Percentiles rank a stretch among this genome's conserved stretches.
phyloP scores from a whole-genome alignment of 1,284 basidiomycete genomes.

The Vanrija sp. region DNA sequence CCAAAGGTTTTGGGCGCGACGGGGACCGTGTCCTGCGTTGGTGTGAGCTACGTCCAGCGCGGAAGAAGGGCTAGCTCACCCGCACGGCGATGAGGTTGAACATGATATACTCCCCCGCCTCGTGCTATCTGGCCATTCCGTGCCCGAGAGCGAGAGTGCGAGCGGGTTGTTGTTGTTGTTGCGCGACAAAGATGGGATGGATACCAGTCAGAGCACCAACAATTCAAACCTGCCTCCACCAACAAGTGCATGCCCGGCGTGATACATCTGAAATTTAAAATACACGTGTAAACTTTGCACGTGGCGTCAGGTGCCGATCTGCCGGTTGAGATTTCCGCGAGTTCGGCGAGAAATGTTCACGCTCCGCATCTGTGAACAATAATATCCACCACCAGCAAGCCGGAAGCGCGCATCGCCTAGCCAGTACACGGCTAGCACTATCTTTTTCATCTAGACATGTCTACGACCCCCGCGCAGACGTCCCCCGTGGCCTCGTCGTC shows the following conservation, averaged over 20 bases:
- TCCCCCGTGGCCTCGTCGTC: not conserved
- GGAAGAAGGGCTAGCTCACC: conserved; percentile 16
- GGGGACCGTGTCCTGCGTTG: conserved; percentile 46
- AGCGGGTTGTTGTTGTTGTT: no score
- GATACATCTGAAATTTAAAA: no score
- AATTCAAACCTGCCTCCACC: conserved; percentile 4
- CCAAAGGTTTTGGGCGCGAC: conserved; percentile 47
- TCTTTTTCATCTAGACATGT: not conserved
- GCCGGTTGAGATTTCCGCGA: no score
- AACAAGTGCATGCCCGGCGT: no score
- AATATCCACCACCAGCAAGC: no score
- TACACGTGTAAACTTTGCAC: not conserved
- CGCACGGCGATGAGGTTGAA: conserved; percentile 44
- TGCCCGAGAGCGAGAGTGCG: no score
- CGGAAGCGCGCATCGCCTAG: no score
- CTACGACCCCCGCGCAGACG: not conserved
- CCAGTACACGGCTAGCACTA: no score
- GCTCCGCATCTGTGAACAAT: no score
- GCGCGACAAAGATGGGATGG: no score
- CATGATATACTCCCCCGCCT: conserved; percentile 25
- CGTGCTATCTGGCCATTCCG: not conserved
- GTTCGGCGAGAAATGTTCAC: no score
- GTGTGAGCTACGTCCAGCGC: not conserved
- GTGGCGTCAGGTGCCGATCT: not conserved
- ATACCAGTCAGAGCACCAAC: not conserved